These are phyloP conservation scores for Taxillus chinensis DNA, from an alignment of 164 flowering plant genomes.

Conservation along the genomic window DNA sequence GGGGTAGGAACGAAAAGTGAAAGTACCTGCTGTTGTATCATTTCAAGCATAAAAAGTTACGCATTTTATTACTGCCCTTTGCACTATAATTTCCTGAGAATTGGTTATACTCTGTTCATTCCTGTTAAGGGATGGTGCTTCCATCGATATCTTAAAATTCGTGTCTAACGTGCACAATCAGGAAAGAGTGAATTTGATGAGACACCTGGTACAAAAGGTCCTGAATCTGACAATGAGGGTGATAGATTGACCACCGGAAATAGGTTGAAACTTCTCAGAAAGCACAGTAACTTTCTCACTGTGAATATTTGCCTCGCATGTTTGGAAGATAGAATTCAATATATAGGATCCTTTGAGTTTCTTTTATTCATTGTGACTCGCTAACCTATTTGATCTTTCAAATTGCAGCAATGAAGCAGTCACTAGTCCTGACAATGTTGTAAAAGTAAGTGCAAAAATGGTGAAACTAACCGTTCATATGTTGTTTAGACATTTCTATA, in stretches of 20 bases:
- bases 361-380: neutral
- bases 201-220: conserved; percentile 28
- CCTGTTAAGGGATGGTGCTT: too few relatives aligned
- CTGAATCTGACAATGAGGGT: conserved; percentile 33
- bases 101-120: conserved; percentile 12
- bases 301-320: conserved; percentile 3
- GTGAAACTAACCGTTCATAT: neutral
- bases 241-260: conserved; percentile 28
- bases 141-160: too few relatives aligned
- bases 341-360: conserved; percentile 2
- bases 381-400: conserved; percentile 5
- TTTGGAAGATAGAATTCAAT: neutral
- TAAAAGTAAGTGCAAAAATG: conserved; percentile 38
- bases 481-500: neutral
- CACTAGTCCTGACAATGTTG: conserved; percentile 21
- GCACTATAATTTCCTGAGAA: neutral
- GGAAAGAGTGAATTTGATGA: conserved; percentile 71
- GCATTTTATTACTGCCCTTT: neutral
- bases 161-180: conserved; percentile 11
- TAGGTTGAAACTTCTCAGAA: conserved; percentile 28
- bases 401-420: conserved; percentile 30
- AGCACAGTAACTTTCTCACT: conserved; percentile 11
- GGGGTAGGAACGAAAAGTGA: too few relatives aligned
- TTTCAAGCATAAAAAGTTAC: neutral
- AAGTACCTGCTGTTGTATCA: neutral